phyloP scores from a whole-genome alignment of 345 rosid genomes.

The Kandelia obovata region DNA sequence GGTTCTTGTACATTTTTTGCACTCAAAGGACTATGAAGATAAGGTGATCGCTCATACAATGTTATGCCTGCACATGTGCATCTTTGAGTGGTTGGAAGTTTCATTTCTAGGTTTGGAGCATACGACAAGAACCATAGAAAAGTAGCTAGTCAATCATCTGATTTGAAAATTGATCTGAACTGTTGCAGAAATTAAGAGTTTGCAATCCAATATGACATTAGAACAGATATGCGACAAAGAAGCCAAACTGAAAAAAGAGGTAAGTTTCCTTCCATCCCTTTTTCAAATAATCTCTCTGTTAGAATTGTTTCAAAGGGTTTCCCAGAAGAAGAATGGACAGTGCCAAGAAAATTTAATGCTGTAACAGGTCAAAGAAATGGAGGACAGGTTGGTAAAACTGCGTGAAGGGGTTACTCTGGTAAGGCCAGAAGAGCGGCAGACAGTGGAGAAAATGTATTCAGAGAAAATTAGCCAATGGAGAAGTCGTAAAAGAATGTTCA shows the following conservation, averaged over 20 bases:
- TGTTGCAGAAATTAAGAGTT: conserved; percentile 56
- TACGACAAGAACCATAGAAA: not conserved
- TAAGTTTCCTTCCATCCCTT: conserved; percentile 10
- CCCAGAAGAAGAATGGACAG: conserved; percentile 3
- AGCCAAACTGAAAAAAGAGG: conserved; percentile 61
- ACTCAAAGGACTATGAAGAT: not conserved
- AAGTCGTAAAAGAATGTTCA: conserved; percentile 90
- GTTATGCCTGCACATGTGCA: not conserved
- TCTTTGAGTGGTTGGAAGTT: not conserved
- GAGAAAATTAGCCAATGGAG: conserved; percentile 78
- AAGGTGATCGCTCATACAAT: not conserved
- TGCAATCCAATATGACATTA: conserved; percentile 78
- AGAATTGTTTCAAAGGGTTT: not conserved
- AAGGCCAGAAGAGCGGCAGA: conserved; percentile 74
- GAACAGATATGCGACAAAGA: conserved; percentile 65
- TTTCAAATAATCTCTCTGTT: conserved; percentile 6
- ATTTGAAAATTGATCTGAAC: conserved; percentile 4
- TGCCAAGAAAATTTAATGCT: not conserved
- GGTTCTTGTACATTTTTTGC: too few species aligned
- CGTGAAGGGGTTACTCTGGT: conserved; percentile 72
- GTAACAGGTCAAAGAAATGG: conserved; percentile 69
- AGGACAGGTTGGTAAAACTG: conserved; percentile 60
- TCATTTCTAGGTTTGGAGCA: not conserved
- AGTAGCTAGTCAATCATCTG: not conserved
- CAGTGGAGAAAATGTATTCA: conserved; percentile 50